Base-by-base conservation (phyloP, 2,329 filamentous ascomycete species). In the Ophiostoma sp. region DNA sequence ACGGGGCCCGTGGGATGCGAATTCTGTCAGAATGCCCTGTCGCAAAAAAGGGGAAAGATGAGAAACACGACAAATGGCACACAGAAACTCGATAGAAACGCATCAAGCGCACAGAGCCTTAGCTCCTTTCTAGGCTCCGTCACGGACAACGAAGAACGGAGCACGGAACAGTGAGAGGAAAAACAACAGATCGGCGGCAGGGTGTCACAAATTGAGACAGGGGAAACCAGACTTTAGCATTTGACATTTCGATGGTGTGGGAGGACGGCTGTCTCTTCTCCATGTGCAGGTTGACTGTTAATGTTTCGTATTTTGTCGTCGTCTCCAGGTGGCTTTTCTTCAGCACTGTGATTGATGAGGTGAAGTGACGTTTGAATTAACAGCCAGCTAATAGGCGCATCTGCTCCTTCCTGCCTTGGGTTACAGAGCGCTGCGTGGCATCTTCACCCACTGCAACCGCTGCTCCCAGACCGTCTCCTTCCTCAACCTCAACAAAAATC, bases 11-110 rank as follows among this genome's bases (percentile, higher is more conserved):
- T 69, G 66, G 69, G 33, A 70, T 70, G 69, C 52, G 69, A 48
- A 70, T 70, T 70, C 69, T 17, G 69, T 33, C 52, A 70, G 52
- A 70, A 59, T 70, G 50, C 69, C 69, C 69, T 70, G 69, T 70
- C 52, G 50, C 68, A 39, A 15, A 19, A 70, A 39, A 57, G 52
- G 31, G 52, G 52, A 70, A 70, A 59, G 28, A 42, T 22, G 52
- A 61, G 36, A 70, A 69, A 69, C 25, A 31, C 17, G 17, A 15
- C 68, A 42, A 69, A 39, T 17, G 66, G 33, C 48, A 70, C 31
- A 39, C 17, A 42, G n/a, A 70, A 22, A 31, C 12, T 28, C 36
- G 12, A 15, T 12, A 66, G n/a, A 45, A 28, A 45, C 33, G 6
- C 28, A 19, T 6, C 55, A 59, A 48, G 42, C n/a, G 64, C 64